A percentile compares a stretch with the other conserved stretches of the same genome.
Conservation (phyloP, 495 filamentous ascomycete genomes). For the Lindgomyces ingoldianus region DNA sequence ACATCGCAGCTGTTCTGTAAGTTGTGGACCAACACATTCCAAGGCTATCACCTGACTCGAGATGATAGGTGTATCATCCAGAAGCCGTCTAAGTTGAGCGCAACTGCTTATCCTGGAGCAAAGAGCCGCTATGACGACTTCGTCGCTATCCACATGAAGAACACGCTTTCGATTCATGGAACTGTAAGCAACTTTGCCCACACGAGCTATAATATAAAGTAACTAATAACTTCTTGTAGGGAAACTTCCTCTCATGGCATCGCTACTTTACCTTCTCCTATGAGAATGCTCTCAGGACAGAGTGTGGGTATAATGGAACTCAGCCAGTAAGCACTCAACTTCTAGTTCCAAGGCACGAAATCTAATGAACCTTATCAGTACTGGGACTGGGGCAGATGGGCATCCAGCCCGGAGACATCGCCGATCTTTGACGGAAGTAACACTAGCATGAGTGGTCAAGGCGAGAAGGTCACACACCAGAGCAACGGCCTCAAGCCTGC, state of each 20-base stretch:
- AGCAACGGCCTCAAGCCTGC: slow-evolving; percentile 31
- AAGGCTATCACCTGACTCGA: background rate
- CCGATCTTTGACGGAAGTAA: slow-evolving; percentile 35
- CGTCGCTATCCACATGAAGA: slow-evolving; percentile 35
- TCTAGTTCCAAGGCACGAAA: background rate
- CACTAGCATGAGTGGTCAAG: slow-evolving; percentile 35
- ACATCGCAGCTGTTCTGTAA: slow-evolving; percentile 35
- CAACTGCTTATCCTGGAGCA: slow-evolving; percentile 29
- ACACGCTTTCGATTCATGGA: slow-evolving; percentile 32
- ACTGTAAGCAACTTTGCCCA: slow-evolving; percentile 16
- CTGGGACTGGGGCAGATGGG: slow-evolving; percentile 38
- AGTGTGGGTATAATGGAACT: slow-evolving; percentile 37
- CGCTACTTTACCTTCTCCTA: slow-evolving; percentile 32
- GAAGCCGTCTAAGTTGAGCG: slow-evolving; percentile 27
- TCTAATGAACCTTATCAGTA: slow-evolving; percentile 20
- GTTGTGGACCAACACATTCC: background rate
- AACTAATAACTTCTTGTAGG: slow-evolving; percentile 13
- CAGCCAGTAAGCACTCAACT: slow-evolving; percentile 28
- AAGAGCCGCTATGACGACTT: slow-evolving; percentile 36
- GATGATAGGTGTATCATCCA: slow-evolving; percentile 8
- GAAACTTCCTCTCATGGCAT: slow-evolving; percentile 38
- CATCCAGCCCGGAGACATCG: slow-evolving; percentile 29
- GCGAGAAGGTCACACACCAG: slow-evolving; percentile 19
- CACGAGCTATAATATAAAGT: background rate
- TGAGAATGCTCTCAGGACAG: slow-evolving; percentile 29